Evolutionary conservation across 2,329 filamentous ascomycete genomes (phyloP).

Genomic region (Sporothrix protearum): DNA sequence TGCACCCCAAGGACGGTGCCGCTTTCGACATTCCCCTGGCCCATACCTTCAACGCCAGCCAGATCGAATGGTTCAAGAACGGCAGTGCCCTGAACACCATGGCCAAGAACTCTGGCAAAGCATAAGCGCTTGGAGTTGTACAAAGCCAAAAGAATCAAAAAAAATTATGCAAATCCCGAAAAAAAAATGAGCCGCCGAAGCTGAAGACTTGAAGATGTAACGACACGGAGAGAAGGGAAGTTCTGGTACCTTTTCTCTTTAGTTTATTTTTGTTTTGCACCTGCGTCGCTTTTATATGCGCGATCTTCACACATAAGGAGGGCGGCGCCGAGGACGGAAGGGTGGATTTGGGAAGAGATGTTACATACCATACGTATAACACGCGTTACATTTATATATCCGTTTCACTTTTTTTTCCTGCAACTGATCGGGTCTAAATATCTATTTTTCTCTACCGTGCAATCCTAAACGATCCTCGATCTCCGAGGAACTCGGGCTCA

Average conservation of each 20-base stretch:
- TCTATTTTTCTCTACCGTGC: conserved; percentile 44
- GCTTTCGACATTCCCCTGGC: conserved; percentile 77
- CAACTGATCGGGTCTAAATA: too few relatives aligned
- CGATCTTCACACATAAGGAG: not conserved
- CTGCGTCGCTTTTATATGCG: not conserved
- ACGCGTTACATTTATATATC: conserved; percentile 18
- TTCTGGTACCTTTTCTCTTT: not conserved
- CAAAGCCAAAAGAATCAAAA: conserved; percentile 1
- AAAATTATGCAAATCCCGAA: not conserved
- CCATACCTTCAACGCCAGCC: conserved; percentile 97
- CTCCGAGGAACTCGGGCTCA: not conserved
- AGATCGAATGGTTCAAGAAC: conserved; percentile 99
- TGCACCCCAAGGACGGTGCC: conserved; percentile 85
- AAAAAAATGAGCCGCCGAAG: not conserved
- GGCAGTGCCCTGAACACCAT: conserved; percentile 97
- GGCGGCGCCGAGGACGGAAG: not conserved
- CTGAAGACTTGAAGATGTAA: not conserved
- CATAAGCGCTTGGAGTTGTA: not conserved
- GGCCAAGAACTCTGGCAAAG: conserved; percentile 60
- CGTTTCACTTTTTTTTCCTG: not conserved
- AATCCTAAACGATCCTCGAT: conserved; percentile 71
- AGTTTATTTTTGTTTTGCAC: conserved; percentile 3
- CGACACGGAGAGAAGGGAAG: not conserved
- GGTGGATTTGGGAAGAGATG: not conserved
- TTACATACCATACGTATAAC: conserved; percentile 16